Base-by-base conservation (phyloP, 305 asterid genomes). In the Lippia alba region DNA sequence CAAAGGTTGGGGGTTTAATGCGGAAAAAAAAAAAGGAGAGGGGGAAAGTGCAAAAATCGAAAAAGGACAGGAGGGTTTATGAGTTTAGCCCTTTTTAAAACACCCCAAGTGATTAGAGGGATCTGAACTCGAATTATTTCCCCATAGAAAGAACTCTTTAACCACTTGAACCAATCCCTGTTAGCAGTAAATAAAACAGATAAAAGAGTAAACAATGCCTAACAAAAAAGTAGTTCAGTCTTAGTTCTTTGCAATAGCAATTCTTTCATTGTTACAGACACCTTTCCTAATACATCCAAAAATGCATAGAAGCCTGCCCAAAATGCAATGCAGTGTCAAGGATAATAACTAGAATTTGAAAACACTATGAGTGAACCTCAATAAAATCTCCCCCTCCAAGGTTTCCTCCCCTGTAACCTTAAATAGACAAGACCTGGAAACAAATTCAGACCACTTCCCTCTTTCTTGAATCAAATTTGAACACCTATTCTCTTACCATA, bases 371-470 rank as follows among this genome's bases (percentile, higher is more conserved):
- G 18, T 50, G 46, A 70, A 67, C 76, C 76, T 73, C 70, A 74
- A 73, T 78, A 64, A 69, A 73, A 59, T 73, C 74, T 59, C 61
- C 78, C 39, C 39, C 55, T 33, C 40, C 60, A 32, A 67, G 66
- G 71, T 61, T 68, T 63, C 30, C 30, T 24, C 30, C 30, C 3
- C 60, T 48, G 50, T 30, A 66, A 61, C 71, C 66, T 54, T 67
- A 75, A 39, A 79, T 54, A 74, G 55, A 15, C 70, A 58, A 58
- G 30, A 24, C 75, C 75, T n/a, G 63, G 56, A 64, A 34, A 56
- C 65, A 57, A 12, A 40, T 50, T 57, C 40, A 45, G 17, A 68
- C 64, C 67, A 65, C 63, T 61, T 55, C 24, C 45, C 6, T 14
- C 58, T 62, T 61, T 19, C 20, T 62, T 1, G 54, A 34, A 18